Evolutionary conservation across 2,329 filamentous ascomycete genomes (phyloP), one percentile per base, ranked within the genome.

Genomic region (Botrytis byssoidea): DNA sequence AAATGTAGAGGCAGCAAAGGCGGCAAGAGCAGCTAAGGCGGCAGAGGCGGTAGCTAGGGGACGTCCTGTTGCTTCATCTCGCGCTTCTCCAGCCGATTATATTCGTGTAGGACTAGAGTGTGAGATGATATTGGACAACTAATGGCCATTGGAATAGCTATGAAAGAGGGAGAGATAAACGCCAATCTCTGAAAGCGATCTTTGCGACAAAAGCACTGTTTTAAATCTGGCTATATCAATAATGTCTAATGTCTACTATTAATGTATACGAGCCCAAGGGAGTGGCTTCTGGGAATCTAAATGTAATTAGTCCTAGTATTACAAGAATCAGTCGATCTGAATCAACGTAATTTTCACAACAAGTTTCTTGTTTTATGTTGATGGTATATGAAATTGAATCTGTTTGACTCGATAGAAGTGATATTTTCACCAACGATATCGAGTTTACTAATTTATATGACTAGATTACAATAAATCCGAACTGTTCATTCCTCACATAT

Each of bases 1-100:
- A 55, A 55, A n/a, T 7, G 51, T n/a, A 29, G 14, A 55, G 25
- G 51, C n/a, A 6, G 51, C 51, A 55, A 7, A 44, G 42, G 42
- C 42, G 16, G 42, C 42, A 44, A 44, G 16, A 44, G 42, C 7
- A 44, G 42, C 42, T 44, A 12, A 48, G 46, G 20, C 20, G 16
- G 48, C 48, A 55, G 12, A 55, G 25, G 48, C 48, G 14, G 51
- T 3, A 57, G n/a, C 51, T 18, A 18, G 1, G 51, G 51, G 51
- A 57, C 14, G 2, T 29, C 16, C 51, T 57, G n/a, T 18, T 57
- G 3, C 51, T 57, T 22, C 46, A 12, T 25, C 22, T 51, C 4
- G 3, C 12, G 22, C 22, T 12, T 25, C 48, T n/a, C 3, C 14
- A 4, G 1, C 4, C 7, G 7, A 32, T 4, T 4, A 29, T 9